A percentile compares a stretch with the other conserved stretches of the same genome.
phyloP scores from a whole-genome alignment of 139 green algal genomes.

The Chlorella sp. region DNA sequence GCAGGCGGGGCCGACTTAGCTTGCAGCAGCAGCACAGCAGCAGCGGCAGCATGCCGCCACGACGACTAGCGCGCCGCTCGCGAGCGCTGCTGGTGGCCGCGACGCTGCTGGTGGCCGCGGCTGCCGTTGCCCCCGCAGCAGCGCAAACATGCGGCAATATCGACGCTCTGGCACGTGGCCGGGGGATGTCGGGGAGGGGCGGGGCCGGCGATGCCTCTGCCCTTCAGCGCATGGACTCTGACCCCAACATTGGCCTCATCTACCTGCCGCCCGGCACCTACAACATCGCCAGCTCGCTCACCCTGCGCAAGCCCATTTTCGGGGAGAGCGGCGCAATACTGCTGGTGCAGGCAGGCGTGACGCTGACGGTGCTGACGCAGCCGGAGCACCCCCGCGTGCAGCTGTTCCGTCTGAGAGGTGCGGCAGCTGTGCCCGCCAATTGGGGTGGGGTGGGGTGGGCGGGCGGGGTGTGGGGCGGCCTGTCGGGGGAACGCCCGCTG shows the following conservation, averaged over 20 bases:
- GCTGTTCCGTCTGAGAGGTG: slow-evolving; percentile 31
- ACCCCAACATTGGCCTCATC: slow-evolving; percentile 23
- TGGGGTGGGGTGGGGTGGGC: not conserved
- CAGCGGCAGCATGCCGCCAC: not conserved
- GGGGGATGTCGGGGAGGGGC: not conserved
- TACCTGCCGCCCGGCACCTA: slow-evolving; percentile 29
- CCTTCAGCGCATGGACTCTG: slow-evolving; percentile 27
- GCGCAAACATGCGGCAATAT: slow-evolving; percentile 17
- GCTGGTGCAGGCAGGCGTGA: not conserved
- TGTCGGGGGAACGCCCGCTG: too few species aligned
- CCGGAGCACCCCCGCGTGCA: slow-evolving; percentile 32
- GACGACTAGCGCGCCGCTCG: not conserved
- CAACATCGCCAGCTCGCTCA: not conserved
- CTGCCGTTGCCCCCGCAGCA: not conserved
- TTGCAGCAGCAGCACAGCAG: not conserved
- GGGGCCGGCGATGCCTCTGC: not conserved
- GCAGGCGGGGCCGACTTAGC: too few species aligned
- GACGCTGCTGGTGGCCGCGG: not conserved
- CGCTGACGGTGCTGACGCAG: slow-evolving; percentile 30
- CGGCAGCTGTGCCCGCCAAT: not conserved
- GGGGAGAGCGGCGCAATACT: slow-evolving; percentile 12
- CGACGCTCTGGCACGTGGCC: not conserved
- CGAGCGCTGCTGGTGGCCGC: not conserved
- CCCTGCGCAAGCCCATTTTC: slow-evolving; percentile 19
- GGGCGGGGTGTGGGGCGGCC: too few species aligned